Base-by-base conservation (phyloP, 1,284 basidiomycete species). In the Ganoderma multipileum region DNA sequence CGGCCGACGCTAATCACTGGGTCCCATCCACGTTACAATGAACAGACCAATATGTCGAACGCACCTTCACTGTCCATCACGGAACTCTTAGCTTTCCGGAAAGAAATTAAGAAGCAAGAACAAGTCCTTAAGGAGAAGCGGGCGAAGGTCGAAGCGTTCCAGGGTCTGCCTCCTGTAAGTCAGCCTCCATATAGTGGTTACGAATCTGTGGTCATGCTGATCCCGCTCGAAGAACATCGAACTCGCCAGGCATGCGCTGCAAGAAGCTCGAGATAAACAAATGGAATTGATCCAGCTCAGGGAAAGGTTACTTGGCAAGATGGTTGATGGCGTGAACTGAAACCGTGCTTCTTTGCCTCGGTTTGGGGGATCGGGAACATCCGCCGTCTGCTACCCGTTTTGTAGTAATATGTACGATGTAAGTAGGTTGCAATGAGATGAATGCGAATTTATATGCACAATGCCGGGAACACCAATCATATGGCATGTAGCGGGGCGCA, bases 131-230 rank as follows among this genome's bases (percentile, higher is more conserved):
- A 81, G 70, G 75, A 78, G 50, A 86, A 86, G 69, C 76, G 81
- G 33, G 80, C 81, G 1, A 83, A 81, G 68, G 71, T 86, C 11
- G 78, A 80, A 63, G 81, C 83, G 4, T 87, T 85, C 73, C 82
- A 83, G 70, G 85, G 85, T 0, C 75, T 87, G 26, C 84, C 85
- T 26, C 84, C 85, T 0, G 85, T 87, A 71, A 38, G 81, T 73
- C 12, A 8, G 23, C 5, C 23, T n/a, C 11, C 23, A 23, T 9
- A 23, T 23, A 28, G 33, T 63, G 28, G 36, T 20, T 61, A 26
- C 59, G 39, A 42, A 26, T 38, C 16, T 30, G 33, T 2, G 57
- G 26, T 18, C 44, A 23, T 33, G 39, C 63, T 64, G 20, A 64
- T 14, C 14, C 58, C 64, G 20, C 16, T 18, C 30, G 1, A 64